Conservation (phyloP, 2,329 filamentous ascomycete species). For the Aspergillus versicolor region DNA sequence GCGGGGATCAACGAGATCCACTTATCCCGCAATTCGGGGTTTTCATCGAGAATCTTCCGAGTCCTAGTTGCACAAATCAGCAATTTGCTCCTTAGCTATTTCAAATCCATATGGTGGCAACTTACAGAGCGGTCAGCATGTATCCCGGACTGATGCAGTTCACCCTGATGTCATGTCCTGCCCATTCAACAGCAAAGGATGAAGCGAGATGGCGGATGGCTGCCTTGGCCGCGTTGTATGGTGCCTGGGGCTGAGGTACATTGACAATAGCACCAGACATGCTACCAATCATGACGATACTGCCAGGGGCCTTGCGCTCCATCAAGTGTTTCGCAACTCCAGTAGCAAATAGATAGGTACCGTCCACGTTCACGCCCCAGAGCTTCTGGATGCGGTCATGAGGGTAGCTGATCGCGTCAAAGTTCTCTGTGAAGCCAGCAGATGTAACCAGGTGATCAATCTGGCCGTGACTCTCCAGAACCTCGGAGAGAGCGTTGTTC, state of each 20-base stretch:
- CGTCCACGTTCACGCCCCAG: conserved; percentile 91
- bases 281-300: conserved; percentile 91
- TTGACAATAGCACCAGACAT: conserved; percentile 96
- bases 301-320: conserved; percentile 73
- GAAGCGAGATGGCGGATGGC: conserved; percentile 85
- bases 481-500: conserved; percentile 67
- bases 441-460: conserved; percentile 92
- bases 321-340: conserved; percentile 85
- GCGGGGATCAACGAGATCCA: conserved; percentile 92
- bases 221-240: conserved; percentile 92
- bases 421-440: conserved; percentile 97
- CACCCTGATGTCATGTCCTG: conserved; percentile 79
- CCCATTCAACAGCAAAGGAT: conserved; percentile 92
- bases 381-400: conserved; percentile 89
- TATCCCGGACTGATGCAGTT: conserved; percentile 96
- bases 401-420: conserved; percentile 85
- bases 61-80: conserved; percentile 56
- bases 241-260: conserved; percentile 87
- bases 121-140: conserved; percentile 91
- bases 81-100: background rate
- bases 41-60: conserved; percentile 90
- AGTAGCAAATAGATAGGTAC: conserved; percentile 85
- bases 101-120: conserved; percentile 13
- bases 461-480: conserved; percentile 70
- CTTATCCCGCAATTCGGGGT: conserved; percentile 82